phyloP scores from a whole-genome alignment of 106 monocot species.

The Dioscorea zingiberensis region DNA sequence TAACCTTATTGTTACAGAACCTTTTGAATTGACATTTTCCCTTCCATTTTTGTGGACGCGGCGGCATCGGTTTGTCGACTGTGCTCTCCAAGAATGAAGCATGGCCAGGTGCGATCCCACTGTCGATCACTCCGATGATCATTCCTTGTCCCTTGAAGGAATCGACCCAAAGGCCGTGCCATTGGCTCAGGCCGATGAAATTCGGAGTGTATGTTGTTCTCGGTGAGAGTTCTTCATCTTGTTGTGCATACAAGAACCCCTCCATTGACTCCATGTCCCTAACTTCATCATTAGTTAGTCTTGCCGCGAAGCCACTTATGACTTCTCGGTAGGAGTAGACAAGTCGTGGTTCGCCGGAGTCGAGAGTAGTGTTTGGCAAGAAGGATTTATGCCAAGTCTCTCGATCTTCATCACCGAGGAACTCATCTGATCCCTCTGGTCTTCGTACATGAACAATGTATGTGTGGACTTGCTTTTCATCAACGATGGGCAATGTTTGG shows the following conservation, averaged over 20 bases:
- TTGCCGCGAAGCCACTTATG: not conserved
- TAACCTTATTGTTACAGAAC: not conserved
- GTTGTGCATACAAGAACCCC: not conserved
- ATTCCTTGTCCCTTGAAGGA: not conserved
- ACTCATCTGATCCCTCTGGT: too few relatives aligned
- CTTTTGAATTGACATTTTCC: not conserved
- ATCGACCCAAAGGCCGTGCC: not conserved
- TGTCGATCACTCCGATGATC: not conserved
- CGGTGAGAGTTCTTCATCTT: not conserved
- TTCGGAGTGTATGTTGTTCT: not conserved
- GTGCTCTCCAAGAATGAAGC: not conserved
- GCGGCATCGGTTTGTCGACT: not conserved
- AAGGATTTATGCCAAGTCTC: too few relatives aligned
- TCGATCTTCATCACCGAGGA: too few relatives aligned
- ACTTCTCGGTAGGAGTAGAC: not conserved
- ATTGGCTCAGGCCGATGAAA: not conserved
- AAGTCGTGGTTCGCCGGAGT: not conserved
- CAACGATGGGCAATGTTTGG: too few relatives aligned
- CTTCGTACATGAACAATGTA: too few relatives aligned
- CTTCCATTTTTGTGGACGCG: not conserved
- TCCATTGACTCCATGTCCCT: not conserved
- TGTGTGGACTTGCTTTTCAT: too few relatives aligned
- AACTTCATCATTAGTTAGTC: not conserved
- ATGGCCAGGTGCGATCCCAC: not conserved
- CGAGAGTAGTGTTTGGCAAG: too few relatives aligned